Conservation (phyloP, 1,284 basidiomycete species). For the Ustilago curta region DNA sequence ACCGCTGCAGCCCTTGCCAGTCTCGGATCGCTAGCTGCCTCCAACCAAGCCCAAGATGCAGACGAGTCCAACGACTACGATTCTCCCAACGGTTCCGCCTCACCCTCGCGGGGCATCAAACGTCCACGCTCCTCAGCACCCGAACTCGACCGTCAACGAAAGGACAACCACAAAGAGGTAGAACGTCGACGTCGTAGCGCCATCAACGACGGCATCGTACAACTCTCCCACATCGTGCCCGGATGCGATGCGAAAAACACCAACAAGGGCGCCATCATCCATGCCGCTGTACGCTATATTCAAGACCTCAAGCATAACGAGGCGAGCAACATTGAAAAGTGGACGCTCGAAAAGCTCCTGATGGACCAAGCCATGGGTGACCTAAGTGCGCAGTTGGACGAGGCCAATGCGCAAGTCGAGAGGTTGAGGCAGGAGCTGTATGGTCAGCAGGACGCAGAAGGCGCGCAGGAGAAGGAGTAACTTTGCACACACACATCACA, state of each 20-base stretch:
- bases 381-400: constrained; percentile 61
- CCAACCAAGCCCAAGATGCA: constrained; percentile 16
- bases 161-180: constrained; percentile 81
- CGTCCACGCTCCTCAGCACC: constrained; percentile 41
- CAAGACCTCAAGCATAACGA: constrained; percentile 90
- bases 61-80: constrained; percentile 28
- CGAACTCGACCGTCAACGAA: constrained; percentile 61
- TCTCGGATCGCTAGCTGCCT: constrained; percentile 55
- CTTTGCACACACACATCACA: neutral
- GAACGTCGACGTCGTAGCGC: constrained; percentile 91
- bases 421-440: constrained; percentile 56
- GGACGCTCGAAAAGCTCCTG: constrained; percentile 90
- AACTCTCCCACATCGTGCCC: constrained; percentile 88
- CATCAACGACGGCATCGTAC: constrained; percentile 95
- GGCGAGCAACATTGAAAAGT: constrained; percentile 84
- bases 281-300: constrained; percentile 86
- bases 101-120: constrained; percentile 29
- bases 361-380: constrained; percentile 80
- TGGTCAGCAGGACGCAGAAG: neutral
- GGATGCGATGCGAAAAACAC: constrained; percentile 79
- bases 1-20: constrained; percentile 62
- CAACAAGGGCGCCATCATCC: constrained; percentile 85
- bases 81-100: constrained; percentile 12
- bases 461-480: neutral
- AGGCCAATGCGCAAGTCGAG: constrained; percentile 53